Evolutionary conservation across 176 grass and related monocot species (phyloP).

Genomic region (Stipa capillata): DNA sequence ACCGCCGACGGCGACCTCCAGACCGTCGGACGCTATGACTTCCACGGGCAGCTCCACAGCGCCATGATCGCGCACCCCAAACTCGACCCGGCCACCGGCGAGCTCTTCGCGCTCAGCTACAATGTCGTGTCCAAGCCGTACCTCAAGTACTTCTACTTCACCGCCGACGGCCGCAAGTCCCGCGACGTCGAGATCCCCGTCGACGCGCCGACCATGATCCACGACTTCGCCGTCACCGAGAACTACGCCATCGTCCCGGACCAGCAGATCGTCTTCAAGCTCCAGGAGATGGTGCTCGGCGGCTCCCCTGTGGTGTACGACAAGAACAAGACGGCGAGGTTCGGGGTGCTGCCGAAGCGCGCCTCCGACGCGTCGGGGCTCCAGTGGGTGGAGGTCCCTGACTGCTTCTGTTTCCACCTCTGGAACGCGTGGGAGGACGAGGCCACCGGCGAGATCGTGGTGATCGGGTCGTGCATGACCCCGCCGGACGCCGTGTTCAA

Average conservation of each 20-base stretch:
- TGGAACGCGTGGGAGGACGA: constrained; percentile 97
- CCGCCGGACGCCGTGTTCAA: constrained; percentile 87
- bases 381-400: constrained; percentile 65
- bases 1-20: constrained; percentile 57
- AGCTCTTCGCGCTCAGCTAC: constrained; percentile 90
- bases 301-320: constrained; percentile 90
- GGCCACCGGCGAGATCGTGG: constrained; percentile 63
- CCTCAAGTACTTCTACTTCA: constrained; percentile 88
- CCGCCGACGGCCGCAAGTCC: constrained; percentile 56
- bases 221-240: constrained; percentile 86
- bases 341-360: constrained; percentile 64
- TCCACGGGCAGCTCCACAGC: constrained; percentile 50
- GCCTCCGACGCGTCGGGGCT: constrained; percentile 41
- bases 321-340: constrained; percentile 45
- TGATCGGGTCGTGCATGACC: constrained; percentile 94
- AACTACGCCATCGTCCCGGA: constrained; percentile 70
- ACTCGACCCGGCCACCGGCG: constrained; percentile 65
- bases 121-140: constrained; percentile 64
- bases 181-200: constrained; percentile 66
- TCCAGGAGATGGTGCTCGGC: constrained; percentile 77
- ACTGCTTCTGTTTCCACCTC: constrained; percentile 93
- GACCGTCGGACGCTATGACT: constrained; percentile 66
- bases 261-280: constrained; percentile 86
- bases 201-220: constrained; percentile 76
- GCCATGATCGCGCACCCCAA: constrained; percentile 96